Evolutionary conservation across 306 rosid genomes (phyloP), one percentile per base, ranked within the genome.

Genomic region (Senna siamea): DNA sequence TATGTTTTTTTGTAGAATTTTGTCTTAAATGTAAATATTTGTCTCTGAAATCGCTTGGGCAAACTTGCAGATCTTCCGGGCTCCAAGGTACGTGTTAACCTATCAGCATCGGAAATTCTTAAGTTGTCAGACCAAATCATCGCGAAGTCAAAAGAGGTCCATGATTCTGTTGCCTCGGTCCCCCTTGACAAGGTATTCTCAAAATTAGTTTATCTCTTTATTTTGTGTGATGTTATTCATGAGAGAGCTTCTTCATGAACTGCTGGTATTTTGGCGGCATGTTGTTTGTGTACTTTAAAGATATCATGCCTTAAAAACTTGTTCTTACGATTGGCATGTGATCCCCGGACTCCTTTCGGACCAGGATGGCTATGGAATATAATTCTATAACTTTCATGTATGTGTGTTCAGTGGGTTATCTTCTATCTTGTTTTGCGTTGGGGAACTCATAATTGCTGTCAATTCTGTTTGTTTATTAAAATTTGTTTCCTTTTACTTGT

Each of bases 81-180:
- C 77, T 88, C 87, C 18, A 80, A 81, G 47, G 87, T 85, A 53
- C 82, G 82, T 22, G 80, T 84, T 54, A 81, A 85, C 81, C 78
- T 91, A 44, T 89, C 98, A 52, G 87, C 92, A 55, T 75, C 89
- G 4, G 93, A 91, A 89, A 89, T 94, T 88, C 83, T 87, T 66
- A 92, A 89, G 73, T 75, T 94, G 67, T 86, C 97, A 0, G 88
- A 87, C 35, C 86, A 81, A 85, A 86, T 89, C 67, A 83, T 92
- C 72, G 80, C 85, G 4, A 88, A 76, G 86, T 94, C 99, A 32
- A 89, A 88, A 35, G 74, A 86, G 81, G 95, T 92, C 71, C 86
- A 94, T 38, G 89, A 89, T 73, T 85, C 86, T 7, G 88, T 94
- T 72, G 99, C 96, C 2, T 84, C 95, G 1, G 84, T 94, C 68